phyloP scores from a whole-genome alignment of 139 green algal genomes.

The Desmodesmus armatus region DNA sequence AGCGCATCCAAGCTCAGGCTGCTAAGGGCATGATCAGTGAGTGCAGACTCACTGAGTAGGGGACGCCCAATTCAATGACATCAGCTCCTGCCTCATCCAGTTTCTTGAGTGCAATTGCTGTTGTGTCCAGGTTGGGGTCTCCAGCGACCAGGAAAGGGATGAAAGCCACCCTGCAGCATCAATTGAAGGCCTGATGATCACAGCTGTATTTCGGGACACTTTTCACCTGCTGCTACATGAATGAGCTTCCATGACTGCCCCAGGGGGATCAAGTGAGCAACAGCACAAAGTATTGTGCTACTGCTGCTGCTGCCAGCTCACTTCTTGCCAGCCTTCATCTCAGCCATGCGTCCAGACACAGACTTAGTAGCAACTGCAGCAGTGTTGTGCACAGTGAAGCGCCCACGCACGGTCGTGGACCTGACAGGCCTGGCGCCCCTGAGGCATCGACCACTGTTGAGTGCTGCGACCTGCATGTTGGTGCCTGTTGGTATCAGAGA shows the following conservation, averaged over 20 bases:
- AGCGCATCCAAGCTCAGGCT: too few species aligned
- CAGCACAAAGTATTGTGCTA: not conserved
- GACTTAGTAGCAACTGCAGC: constrained; percentile 46
- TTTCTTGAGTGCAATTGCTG: constrained; percentile 78
- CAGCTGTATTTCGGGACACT: constrained; percentile 18
- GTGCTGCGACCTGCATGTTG: not conserved
- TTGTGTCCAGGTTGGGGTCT: constrained; percentile 94
- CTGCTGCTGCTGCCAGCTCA: constrained; percentile 19
- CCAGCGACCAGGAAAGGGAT: constrained; percentile 97
- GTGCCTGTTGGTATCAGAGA: not conserved
- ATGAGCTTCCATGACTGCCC: too few species aligned
- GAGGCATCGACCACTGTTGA: not conserved
- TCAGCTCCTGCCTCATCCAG: constrained; percentile 87
- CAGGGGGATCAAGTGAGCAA: too few species aligned
- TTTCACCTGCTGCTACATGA: not conserved
- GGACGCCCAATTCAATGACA: constrained; percentile 98
- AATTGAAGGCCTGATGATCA: too few species aligned
- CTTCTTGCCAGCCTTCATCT: constrained; percentile 70
- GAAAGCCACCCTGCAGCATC: constrained; percentile 82
- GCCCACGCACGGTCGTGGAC: not conserved
- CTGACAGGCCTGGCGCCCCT: too few species aligned
- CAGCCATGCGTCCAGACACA: constrained; percentile 67
- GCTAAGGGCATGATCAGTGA: too few species aligned
- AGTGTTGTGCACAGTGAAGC: constrained; percentile 17
- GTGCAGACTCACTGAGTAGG: constrained; percentile 71